Conservation (phyloP, 768 basidiomycete species). For the Rossbeevera mucosa region DNA sequence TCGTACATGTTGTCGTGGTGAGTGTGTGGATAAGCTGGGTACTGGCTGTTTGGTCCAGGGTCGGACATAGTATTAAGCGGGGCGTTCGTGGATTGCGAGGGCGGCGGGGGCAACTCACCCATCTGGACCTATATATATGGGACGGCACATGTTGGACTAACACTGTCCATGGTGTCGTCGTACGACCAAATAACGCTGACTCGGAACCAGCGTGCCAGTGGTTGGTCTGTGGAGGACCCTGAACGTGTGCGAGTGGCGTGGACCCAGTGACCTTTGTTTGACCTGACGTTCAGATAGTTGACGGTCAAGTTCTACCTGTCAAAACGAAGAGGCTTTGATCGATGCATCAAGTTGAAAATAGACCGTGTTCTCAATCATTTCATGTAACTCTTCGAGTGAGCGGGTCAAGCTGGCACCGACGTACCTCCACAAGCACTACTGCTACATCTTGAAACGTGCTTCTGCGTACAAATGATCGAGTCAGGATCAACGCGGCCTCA, state of each 20-base stretch:
- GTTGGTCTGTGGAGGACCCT: too few relatives aligned
- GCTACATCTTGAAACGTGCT: too few relatives aligned
- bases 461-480: too few relatives aligned
- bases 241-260: too few relatives aligned
- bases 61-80: background rate
- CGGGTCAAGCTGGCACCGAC: slow-evolving; percentile 74
- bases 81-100: background rate
- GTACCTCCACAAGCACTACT: slow-evolving; percentile 88
- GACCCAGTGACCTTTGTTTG: too few relatives aligned
- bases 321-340: too few relatives aligned
- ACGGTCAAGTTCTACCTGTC: too few relatives aligned
- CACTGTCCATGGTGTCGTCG: too few relatives aligned
- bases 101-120: slow-evolving; percentile 33
- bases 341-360: slow-evolving; percentile 82
- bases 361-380: slow-evolving; percentile 73
- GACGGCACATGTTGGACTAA: background rate
- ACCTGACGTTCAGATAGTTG: too few relatives aligned
- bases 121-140: slow-evolving; percentile 53
- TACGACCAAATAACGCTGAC: too few relatives aligned
- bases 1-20: slow-evolving; percentile 66
- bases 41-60: slow-evolving; percentile 11
- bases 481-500: slow-evolving; percentile 74
- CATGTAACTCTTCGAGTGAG: slow-evolving; percentile 50
- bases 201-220: too few relatives aligned
- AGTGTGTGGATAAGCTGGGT: slow-evolving; percentile 57